Evolutionary conservation across 108 stramenopile species (phyloP).

Genomic region (Mediolabrus comicus): DNA sequence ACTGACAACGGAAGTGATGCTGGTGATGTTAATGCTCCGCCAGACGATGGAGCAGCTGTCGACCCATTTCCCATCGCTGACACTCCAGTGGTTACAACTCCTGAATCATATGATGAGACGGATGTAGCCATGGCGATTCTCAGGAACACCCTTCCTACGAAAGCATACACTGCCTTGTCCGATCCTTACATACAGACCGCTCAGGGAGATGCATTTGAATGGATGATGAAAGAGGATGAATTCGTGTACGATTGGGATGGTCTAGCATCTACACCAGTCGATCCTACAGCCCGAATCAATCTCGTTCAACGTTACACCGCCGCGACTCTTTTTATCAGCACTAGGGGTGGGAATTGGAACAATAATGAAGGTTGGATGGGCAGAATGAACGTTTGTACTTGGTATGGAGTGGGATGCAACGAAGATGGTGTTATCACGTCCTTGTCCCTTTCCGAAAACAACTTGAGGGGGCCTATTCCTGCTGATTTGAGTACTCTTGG

Average conservation of each 20-base stretch:
- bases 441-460: conserved; percentile 13
- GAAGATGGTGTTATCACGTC: not conserved
- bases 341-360: conserved; percentile 27
- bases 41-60: not conserved
- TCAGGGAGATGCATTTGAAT: conserved; percentile 13
- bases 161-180: conserved; percentile 15
- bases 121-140: conserved; percentile 9
- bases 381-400: conserved; percentile 19
- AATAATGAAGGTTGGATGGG: conserved; percentile 25
- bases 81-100: not conserved
- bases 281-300: conserved; percentile 5
- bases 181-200: not conserved
- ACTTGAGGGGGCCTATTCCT: conserved; percentile 12
- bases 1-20: not conserved
- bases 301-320: conserved; percentile 34
- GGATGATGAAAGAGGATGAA: conserved; percentile 18
- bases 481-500: conserved; percentile 10
- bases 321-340: conserved; percentile 15
- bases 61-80: not conserved
- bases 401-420: conserved; percentile 39
- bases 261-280: not conserved
- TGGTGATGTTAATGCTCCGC: not conserved
- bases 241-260: conserved; percentile 41
- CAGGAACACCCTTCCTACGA: conserved; percentile 6
- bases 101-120: not conserved